Conservation (phyloP, 1,284 basidiomycete species). For the Pseudozyma pruni region DNA sequence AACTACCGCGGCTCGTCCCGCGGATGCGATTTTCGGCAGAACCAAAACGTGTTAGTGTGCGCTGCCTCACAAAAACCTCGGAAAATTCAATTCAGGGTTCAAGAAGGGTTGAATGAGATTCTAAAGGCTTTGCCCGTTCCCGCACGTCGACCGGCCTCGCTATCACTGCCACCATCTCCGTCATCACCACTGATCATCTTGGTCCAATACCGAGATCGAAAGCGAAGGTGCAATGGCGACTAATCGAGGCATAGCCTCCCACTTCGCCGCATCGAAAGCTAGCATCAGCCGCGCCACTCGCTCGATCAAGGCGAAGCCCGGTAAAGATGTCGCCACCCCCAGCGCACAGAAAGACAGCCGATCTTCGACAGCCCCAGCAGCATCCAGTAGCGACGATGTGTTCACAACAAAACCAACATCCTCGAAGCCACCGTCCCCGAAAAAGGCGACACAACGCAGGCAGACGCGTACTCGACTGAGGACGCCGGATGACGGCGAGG, state of each 20-base stretch:
- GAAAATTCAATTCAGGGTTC: conserved; percentile 4
- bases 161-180: conserved; percentile 1
- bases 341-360: neutral
- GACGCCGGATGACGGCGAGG: conserved; percentile 40
- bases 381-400: neutral
- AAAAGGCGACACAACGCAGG: conserved; percentile 17
- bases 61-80: no score
- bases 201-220: neutral
- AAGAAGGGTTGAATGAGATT: conserved; percentile 12
- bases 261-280: conserved; percentile 35
- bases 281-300: conserved; percentile 22
- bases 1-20: no score
- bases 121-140: conserved; percentile 1
- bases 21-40: no score
- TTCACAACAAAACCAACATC: neutral
- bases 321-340: conserved; percentile 6
- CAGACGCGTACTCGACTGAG: conserved; percentile 22
- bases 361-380: neutral
- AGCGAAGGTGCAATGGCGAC: conserved; percentile 20
- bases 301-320: conserved; percentile 13
- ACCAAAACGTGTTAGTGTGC: no score
- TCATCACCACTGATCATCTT: neutral
- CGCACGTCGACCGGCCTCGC: neutral
- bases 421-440: conserved; percentile 7
- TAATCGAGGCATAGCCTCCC: conserved; percentile 31